Base-by-base conservation (phyloP, 1,284 basidiomycete species). In the Malassezia arunalokei region DNA sequence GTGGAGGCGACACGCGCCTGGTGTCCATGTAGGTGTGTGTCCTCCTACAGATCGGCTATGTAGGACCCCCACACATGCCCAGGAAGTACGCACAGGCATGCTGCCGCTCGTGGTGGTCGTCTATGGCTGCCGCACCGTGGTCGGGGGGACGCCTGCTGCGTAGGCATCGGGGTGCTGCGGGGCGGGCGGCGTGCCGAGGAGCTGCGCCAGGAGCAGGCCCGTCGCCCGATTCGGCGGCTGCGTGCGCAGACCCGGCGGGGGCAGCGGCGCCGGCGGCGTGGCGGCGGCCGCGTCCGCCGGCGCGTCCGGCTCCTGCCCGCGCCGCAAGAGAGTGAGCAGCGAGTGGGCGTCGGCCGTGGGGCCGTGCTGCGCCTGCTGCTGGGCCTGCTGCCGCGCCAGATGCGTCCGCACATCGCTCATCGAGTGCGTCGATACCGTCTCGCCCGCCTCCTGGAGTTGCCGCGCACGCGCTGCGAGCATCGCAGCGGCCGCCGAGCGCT, bases 181-280 rank as follows among this genome's bases (percentile, higher is more conserved):
- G n/a, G 45, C 33, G n/a, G 44, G 39, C 33, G 48, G 53, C 17
- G 41, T 49, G 24, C 53, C 53, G n/a, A 71, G 60, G 40, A 71
- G 43, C 48, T 71, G 68, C n/a, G 66, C 68, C 39, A 71, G 54
- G 7, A 68, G 59, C 43, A 67, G 61, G 31, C 68, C 66, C 5
- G 58, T 55, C 6, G 47, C 53, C 28, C 43, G n/a, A 24, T 41
- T 50, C 17, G 53, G 53, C 47, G 49, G 17, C 20, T 24, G 27
- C n/a, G 47, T 24, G n/a, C 8, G 38, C 15, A 55, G 43, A 1
- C 48, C 48, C 45, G 49, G 57, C 56, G 52, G 58, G 43, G 41
- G 40, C 51, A 51, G 44, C 43, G 37, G 30, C 47, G 44, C 54
- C 39, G 59, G 56, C 14, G 59, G 58, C 39, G 63, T 59, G 20